Evolutionary conservation across 805 yeast species (phyloP).

Genomic region (Lipomyces yamanashiensis): DNA sequence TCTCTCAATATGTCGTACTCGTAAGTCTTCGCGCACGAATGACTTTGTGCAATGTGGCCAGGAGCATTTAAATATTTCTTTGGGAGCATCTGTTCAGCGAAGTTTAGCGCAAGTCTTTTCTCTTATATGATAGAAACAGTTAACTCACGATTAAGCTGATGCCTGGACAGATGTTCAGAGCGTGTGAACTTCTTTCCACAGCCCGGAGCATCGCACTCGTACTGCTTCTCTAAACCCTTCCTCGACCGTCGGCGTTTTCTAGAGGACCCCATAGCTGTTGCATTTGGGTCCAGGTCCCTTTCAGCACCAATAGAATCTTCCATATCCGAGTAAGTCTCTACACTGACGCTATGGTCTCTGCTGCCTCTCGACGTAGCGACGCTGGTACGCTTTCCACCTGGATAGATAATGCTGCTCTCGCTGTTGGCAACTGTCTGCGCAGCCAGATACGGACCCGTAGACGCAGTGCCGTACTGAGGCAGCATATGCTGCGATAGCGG

Average conservation of each 20-base stretch:
- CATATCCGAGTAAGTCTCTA: constrained; percentile 1
- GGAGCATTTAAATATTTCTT: constrained; percentile 44
- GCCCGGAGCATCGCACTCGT: constrained; percentile 39
- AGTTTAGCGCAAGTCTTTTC: neutral
- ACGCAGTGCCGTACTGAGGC: neutral
- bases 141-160: constrained; percentile 39
- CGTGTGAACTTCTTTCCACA: constrained; percentile 41
- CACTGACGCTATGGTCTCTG: neutral
- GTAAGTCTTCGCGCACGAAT: constrained; percentile 47
- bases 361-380: neutral
- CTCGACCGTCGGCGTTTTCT: constrained; percentile 35
- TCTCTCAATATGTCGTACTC: constrained; percentile 44
- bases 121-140: neutral
- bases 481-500: constrained; percentile 13
- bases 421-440: neutral
- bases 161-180: constrained; percentile 40
- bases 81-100: constrained; percentile 40
- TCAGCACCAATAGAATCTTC: neutral
- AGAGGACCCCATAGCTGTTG: neutral
- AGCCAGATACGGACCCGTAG: neutral
- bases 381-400: neutral
- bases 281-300: neutral
- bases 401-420: neutral
- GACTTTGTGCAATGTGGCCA: constrained; percentile 45
- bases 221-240: constrained; percentile 42